Conservation (phyloP, 768 basidiomycete species). For the Podaxis sp. region DNA sequence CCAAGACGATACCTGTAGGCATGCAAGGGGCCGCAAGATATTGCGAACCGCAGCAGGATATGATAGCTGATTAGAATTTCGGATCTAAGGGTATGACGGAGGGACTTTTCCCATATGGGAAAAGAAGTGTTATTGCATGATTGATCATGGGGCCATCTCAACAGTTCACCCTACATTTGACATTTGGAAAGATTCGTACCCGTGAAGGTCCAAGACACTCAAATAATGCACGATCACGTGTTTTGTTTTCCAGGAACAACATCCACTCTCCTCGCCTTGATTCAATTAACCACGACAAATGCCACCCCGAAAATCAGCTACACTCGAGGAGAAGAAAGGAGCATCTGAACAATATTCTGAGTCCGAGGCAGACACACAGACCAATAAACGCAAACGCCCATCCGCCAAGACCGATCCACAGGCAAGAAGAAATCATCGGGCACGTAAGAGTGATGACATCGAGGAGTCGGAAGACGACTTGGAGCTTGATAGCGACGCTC, state of each 20-base stretch:
- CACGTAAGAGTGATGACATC: not conserved
- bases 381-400: slow-evolving; percentile 4
- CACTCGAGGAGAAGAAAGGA: too few species aligned
- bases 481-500: slow-evolving; percentile 38
- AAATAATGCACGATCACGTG: not conserved
- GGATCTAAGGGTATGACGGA: not conserved
- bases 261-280: not conserved
- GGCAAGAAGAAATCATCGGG: not conserved
- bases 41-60: not conserved
- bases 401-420: not conserved
- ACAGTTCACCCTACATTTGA: too few species aligned
- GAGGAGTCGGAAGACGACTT: slow-evolving; percentile 9
- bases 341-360: not conserved
- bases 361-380: not conserved
- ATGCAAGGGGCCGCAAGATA: not conserved
- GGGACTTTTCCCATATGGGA: not conserved
- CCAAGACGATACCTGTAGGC: too few species aligned
- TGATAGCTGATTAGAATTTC: not conserved
- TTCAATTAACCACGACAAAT: not conserved
- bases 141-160: too few species aligned
- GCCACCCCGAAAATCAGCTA: not conserved
- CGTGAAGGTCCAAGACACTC: not conserved
- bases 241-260: not conserved
- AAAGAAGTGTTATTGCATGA: not conserved
- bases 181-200: too few species aligned